Base-by-base conservation (phyloP, 2,329 filamentous ascomycete species). In the Pseudocercospora fijiensis region DNA sequence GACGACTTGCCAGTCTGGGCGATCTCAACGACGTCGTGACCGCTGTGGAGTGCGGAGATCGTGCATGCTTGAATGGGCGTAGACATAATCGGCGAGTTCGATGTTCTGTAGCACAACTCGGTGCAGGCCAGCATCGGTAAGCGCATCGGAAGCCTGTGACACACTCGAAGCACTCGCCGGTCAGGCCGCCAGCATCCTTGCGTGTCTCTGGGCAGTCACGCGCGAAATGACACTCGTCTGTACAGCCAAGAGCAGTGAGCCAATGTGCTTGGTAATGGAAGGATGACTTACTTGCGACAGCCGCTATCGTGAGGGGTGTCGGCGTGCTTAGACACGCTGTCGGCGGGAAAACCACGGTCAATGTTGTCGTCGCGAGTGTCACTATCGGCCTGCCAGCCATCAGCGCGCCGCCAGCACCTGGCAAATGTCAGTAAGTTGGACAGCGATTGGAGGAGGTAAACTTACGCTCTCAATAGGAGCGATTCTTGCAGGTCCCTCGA, bases 101-200 rank as follows among this genome's bases (percentile, higher is more conserved):
- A n/a, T n/a, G n/a, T n/a, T n/a, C n/a, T n/a, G n/a, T n/a, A n/a
- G n/a, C n/a, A n/a, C n/a, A n/a, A n/a, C n/a, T n/a, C n/a, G n/a
- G n/a, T n/a, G n/a, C n/a, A n/a, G n/a, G n/a, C n/a, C n/a, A n/a
- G n/a, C n/a, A 37, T 62, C 61, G 18, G 60, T 18, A 18, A 18
- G 53, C n/a, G 24, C 24, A 10, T n/a, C 18, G 8, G 1, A 20
- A n/a, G 28, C 6, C 11, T 6, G 9, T 28, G 28, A 41, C 63
- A 30, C 55, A 88, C 75, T 87, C 88, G 81, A 77, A 87, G 78
- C 85, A 88, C 51, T 78, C 79, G 22, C 81, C 78, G 13, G 73
- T 78, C 71, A 76, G 74, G 37, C 64, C 62, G 20, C 62, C 58
- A 10, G 63, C 66, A 22, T 81, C 78, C 53, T 81, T 73, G 51